phyloP scores from a whole-genome alignment of 306 rosid species.

The Sesbania bispinosa region DNA sequence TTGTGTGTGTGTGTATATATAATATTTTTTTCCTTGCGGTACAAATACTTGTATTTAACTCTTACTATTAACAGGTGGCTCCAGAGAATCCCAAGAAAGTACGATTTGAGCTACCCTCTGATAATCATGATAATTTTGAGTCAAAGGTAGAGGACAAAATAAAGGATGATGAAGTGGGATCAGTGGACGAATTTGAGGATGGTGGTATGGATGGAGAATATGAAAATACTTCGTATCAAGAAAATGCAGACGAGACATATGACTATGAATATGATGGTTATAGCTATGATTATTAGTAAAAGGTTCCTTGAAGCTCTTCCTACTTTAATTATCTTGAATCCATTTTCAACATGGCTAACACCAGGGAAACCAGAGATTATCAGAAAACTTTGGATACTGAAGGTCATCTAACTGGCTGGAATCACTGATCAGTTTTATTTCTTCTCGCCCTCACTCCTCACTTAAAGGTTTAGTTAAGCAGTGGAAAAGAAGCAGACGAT shows the following conservation, averaged over 20 bases:
- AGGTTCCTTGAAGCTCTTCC: neutral
- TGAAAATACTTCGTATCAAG: constrained; percentile 16
- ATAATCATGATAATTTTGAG: neutral
- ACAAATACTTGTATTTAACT: neutral
- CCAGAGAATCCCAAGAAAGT: constrained; percentile 31
- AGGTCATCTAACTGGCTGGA: neutral
- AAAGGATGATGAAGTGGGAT: constrained; percentile 6
- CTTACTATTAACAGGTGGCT: constrained; percentile 14
- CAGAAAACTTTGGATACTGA: neutral
- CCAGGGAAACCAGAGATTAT: neutral
- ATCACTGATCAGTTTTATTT: neutral
- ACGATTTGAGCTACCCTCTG: constrained; percentile 19
- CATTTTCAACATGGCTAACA: constrained; percentile 1
- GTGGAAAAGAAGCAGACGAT: no score
- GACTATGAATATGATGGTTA: constrained; percentile 17
- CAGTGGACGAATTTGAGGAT: neutral
- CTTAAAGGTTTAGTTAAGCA: no score
- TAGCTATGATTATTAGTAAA: constrained; percentile 12
- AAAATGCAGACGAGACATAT: constrained; percentile 10
- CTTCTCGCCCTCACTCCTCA: no score
- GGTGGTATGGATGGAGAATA: neutral
- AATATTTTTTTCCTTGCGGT: neutral
- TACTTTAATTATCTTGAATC: neutral
- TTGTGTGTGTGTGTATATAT: no score
- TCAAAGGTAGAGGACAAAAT: constrained; percentile 11